Evolutionary conservation across 192 early-diverging fungal species (phyloP).

Genomic region (Pilaira anomala): DNA sequence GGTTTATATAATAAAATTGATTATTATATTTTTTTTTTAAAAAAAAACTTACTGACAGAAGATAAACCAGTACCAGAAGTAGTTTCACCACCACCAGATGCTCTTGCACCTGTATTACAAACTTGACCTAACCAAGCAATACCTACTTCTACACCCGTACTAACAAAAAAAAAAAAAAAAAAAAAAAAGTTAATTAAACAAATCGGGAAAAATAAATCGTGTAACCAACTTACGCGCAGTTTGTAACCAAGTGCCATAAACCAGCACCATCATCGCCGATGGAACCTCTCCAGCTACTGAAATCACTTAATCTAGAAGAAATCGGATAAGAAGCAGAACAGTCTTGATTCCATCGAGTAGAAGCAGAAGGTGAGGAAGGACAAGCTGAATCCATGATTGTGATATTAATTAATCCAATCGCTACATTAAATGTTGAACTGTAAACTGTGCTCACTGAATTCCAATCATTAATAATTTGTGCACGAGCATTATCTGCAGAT

Average conservation of each 20-base stretch:
- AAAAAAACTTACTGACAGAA: conserved; percentile 43
- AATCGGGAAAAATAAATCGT: neutral
- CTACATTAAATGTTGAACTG: conserved; percentile 81
- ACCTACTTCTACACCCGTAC: conserved; percentile 75
- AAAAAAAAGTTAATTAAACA: neutral
- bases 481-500: conserved; percentile 52
- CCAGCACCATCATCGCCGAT: conserved; percentile 71
- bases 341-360: conserved; percentile 71
- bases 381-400: conserved; percentile 65
- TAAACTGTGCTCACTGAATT: conserved; percentile 81
- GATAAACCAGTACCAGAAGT: conserved; percentile 86
- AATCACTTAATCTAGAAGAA: conserved; percentile 76
- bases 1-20: too few species aligned
- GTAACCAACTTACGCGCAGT: conserved; percentile 48
- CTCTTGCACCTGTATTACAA: conserved; percentile 56
- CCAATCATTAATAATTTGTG: conserved; percentile 81
- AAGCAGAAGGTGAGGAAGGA: conserved; percentile 34
- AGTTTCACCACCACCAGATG: conserved; percentile 43
- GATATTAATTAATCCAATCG: conserved; percentile 80
- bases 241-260: conserved; percentile 94
- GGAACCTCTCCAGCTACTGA: conserved; percentile 80
- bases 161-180: conserved; percentile 11
- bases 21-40: neutral
- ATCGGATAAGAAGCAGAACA: conserved; percentile 73
- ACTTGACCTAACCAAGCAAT: conserved; percentile 83